Base-by-base conservation (phyloP, 179 eudicot species). In the Kewa caespitosa region DNA sequence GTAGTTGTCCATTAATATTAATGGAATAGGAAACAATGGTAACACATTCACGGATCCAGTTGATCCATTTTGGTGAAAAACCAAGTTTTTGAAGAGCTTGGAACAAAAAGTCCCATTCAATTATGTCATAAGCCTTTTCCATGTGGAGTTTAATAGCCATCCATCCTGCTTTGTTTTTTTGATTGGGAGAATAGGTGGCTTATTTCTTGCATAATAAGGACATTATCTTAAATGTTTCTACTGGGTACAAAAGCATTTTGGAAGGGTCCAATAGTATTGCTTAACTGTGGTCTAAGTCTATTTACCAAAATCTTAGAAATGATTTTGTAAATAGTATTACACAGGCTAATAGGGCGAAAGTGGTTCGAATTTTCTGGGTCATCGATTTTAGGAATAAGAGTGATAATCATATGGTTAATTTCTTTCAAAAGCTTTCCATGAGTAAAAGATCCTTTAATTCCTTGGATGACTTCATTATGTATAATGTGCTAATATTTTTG, bases 71-170 rank as follows among this genome's bases (percentile, higher is more conserved):
- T 3, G 13, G 23, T 11, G 13, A 3, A 25, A 63, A 63, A 12
- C 67, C 67, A 1, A 63, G 4, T 8, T 1, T 0, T 8, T 17
- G 15, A 2, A 63, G 15, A 10, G 13, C 7, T 6, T 31, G 23
- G 7, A 31, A 17, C 6, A 69, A 1, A 32, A 69, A 69, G 8
- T 7, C 37, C 73, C 59, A 69, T 12, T 69, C 57, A 3, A 69
- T 10, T 23, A 59, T 1, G 28, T 69, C 73, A 69, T 69, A 69
- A 5, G 73, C 73, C 15, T 63, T 63, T 34, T 63, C 39, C 39
- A 63, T 63, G 23, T 63, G 20, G 14, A 63, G 67, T 63, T 69
- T 69, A 8, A 69, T 4, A 18, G 57, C 73, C 9, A 28, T 25
- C 37, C 55, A 31, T 1, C n/a, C 37, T 8, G 25, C 8, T 28